Evolutionary conservation across 331 rosid species (phyloP), one percentile per base, ranked within the genome.

Genomic region (Erythrophleum ivorense): DNA sequence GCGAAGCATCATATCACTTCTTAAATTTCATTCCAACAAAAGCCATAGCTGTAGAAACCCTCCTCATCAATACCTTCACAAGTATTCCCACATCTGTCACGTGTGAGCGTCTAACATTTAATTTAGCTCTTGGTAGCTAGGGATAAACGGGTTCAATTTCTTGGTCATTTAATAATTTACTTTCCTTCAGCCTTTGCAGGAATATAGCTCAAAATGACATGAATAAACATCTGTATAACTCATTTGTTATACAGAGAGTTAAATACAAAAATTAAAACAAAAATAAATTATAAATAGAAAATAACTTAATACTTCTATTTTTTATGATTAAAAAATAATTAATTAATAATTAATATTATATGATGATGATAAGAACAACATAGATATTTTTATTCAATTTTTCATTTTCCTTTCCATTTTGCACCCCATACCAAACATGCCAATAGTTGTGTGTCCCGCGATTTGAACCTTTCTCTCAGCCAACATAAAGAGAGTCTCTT

Each of bases 401-500:
- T 24, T 24, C 29, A 24, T 1, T 1, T 24, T 24, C 29, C 29
- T 24, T 24, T 24, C 29, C 29, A 24, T 24, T 24, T 24, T 24
- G 0, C 29, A 24, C 29, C 29, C 29, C 29, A 24, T 24, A 24
- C 29, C 29, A 24, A 24, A 24, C 29, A 24, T 24, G 29, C 29
- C 29, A 24, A 24, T 24, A 24, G 29, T 24, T 24, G 29, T 36
- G 40, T 36, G 40, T 36, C 40, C 40, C 40, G 5, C 40, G 40
- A 34, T 14, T 14, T 14, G 45, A 7, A 63, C 70, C 5, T 33
- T 62, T 31, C n/a, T 62, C 40, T 66, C 14, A 65, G 12, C 45
- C 38, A n/a, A 53, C 54, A 43, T 18, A 36, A 77, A 58, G 65
- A 69, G 71, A n/a, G 29, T 81, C 77, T 75, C 76, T 21, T 54